Evolutionary conservation across 768 basidiomycete genomes (phyloP), one percentile per base, ranked within the genome.

Genomic region (Gloeopeniophorella convolvens): DNA sequence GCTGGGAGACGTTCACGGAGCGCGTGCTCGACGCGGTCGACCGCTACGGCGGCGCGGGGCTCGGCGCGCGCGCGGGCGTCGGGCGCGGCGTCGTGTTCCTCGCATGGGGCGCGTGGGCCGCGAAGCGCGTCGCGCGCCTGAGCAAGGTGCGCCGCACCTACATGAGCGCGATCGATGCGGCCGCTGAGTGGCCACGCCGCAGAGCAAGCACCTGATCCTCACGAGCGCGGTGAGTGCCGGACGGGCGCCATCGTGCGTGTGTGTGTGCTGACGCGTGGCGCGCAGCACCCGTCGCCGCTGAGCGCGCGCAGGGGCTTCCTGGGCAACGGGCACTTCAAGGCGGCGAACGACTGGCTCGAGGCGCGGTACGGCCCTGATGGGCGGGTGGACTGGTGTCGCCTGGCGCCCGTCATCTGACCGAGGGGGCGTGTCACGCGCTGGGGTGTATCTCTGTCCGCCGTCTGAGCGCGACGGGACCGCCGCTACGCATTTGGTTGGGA

Each of bases 1-100:
- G 94, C 48, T 96, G 94, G 94, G 91, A 96, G 65, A 67, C 75
- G 43, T 96, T 95, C 64, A 96, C 93, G 4, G 88, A 78, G 58
- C 76, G 85, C 55, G 83, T 95, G 51, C 71, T 95, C 50, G 78
- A 84, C 55, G 75, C 82, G 51, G 83, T 93, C 55, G 78, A 88
- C 65, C 78, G 72, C 63, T 87, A 84, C 66, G 83, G 83, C 50
- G 79, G 89, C 57, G 78, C 85, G 45, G 85, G 83, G 63, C 71
- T 89, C 42, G 68, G 50, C n/a, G 63, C 56, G 45, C 61, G 56
- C 20, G 68, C 63, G 51, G 85, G 83, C 23, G 62, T 77, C 46
- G 82, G 85, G 52, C 79, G 83, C 4, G 89, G 92, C 37, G 78
- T 85, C 21, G 83, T 84, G 41, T 93, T 97, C 65, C 76, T 97